Evolutionary conservation across 306 rosid genomes (phyloP), one percentile per base, ranked within the genome.

Genomic region (Senna tora): DNA sequence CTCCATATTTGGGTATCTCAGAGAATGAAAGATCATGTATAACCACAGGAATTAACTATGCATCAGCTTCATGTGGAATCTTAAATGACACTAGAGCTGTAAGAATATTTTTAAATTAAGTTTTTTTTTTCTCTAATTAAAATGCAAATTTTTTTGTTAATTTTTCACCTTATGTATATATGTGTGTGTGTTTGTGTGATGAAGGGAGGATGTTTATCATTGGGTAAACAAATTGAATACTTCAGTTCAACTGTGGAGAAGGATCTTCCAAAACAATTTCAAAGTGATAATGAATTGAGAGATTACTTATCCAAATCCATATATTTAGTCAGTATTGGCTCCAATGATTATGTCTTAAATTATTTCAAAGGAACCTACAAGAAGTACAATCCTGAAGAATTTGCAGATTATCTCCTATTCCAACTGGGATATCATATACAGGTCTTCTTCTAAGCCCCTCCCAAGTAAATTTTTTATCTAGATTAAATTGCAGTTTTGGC

Each of bases 191-290:
- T 25, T 1, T 25, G 30, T 75, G 16, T 67, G 25, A 20, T 5
- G 10, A 28, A 76, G 80, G 80, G 75, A 16, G 70, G 25, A 5
- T 76, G 75, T 9, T 60, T 69, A 49, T 77, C 81, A 51, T 30
- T 77, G 41, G 65, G 41, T 2, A 61, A 77, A 77, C 81, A 77
- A 69, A 30, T 61, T 41, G 71, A 77, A 30, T 61, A 77, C 36
- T 77, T 77, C 41, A 41, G 50, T 0, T 77, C 76, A 69, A 77
- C 76, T 19, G 75, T 69, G 58, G 15, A 10, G 12, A 76, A 76
- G 1, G 80, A 76, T 69, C 80, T 76, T 60, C 65, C 76, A 51
- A 41, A 28, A 77, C 63, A 4, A 5, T 20, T 76, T 2, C 19
- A 2, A 0, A 58, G 17, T 21, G 15, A 47, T 28, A 38, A 14